Evolutionary conservation across 1,139 yeast species (phyloP), one percentile per base, ranked within the genome.

Genomic region (Diutina mesorugosa): DNA sequence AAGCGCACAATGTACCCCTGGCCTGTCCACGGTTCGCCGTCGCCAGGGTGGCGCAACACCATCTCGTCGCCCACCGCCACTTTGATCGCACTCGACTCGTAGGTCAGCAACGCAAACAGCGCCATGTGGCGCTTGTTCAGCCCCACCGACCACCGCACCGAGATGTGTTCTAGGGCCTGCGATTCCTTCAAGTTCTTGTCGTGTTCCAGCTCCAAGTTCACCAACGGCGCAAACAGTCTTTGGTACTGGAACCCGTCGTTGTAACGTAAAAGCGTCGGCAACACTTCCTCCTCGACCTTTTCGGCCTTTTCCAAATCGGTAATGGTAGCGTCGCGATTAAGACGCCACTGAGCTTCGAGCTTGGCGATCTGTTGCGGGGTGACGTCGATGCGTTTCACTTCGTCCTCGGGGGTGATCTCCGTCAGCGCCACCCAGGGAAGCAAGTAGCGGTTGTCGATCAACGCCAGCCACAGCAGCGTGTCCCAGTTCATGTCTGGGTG

Each of bases 1-100:
- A 87, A 71, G 62, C 84, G 78, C 28, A 89, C 79, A 46, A 91
- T 85, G 64, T 72, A 84, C 26, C 97, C 97, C 45, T 68, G 69
- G 7, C 86, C 84, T 61, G 80, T 83, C 97, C 97, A 90, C 4
- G 78, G 71, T 12, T 67, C 70, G 57, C 74, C 74, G 32, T 76
- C 76, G 58, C 48, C 48, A 12, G 58, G 41, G 51, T 57, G 56
- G 48, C 57, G 60, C 41, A 45, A 30, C 29, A 80, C 72, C 72
- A 90, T 82, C 67, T 85, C 93, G 69, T 90, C 96, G 54, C 97
- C 97, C 35, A 87, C 85, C 0, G 95, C 87, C n/a, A 89, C 84
- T 66, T 84, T 85, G 59, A 87, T 69, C 30, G 81, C 87, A 45
- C 80, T 76, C 9, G 80, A 71, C 65, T 89, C 96, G 65, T 78